These are phyloP conservation scores for Trichomonascaceae sp. DNA, from an alignment of 1,139 yeast species.

Conservation along the genomic window DNA sequence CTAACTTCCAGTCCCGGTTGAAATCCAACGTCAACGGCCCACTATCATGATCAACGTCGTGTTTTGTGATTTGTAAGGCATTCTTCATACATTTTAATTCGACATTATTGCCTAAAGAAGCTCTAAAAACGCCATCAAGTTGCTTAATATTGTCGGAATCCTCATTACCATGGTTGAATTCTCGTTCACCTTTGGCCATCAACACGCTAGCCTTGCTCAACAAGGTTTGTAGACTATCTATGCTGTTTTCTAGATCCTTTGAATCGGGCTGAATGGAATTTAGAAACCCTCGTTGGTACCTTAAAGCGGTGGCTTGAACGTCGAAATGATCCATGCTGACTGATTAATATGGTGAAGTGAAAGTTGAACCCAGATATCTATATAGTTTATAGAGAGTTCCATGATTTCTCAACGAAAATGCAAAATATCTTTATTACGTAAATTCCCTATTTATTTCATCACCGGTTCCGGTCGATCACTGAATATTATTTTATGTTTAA, in stretches of 20 bases:
- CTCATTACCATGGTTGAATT: not conserved
- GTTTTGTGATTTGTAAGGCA: not conserved
- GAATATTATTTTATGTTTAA: slow-evolving; percentile 31
- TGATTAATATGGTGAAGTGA: too few relatives aligned
- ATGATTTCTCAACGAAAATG: too few relatives aligned
- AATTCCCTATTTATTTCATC: slow-evolving; percentile 10
- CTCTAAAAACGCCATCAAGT: slow-evolving; percentile 3
- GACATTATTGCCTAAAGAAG: not conserved
- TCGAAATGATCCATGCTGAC: not conserved
- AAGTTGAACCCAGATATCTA: too few relatives aligned
- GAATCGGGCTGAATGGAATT: not conserved
- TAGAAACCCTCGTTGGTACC: slow-evolving; percentile 3
- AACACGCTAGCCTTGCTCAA: not conserved
- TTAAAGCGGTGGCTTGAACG: not conserved
- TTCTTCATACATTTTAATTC: not conserved
- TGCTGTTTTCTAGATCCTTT: not conserved
- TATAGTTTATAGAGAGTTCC: too few relatives aligned
- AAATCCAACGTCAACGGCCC: not conserved
- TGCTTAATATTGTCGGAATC: not conserved
- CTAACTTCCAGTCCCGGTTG: not conserved
- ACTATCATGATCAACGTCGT: not conserved
- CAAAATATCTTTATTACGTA: too few relatives aligned
- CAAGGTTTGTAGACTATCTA: not conserved
- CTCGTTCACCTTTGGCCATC: slow-evolving; percentile 3
- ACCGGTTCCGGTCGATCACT: slow-evolving; percentile 33